Percentiles rank a stretch among this genome's conserved stretches.
Evolutionary conservation across 1,284 basidiomycete genomes (phyloP).

Genomic region (Microbotryum silenes-acaulis): DNA sequence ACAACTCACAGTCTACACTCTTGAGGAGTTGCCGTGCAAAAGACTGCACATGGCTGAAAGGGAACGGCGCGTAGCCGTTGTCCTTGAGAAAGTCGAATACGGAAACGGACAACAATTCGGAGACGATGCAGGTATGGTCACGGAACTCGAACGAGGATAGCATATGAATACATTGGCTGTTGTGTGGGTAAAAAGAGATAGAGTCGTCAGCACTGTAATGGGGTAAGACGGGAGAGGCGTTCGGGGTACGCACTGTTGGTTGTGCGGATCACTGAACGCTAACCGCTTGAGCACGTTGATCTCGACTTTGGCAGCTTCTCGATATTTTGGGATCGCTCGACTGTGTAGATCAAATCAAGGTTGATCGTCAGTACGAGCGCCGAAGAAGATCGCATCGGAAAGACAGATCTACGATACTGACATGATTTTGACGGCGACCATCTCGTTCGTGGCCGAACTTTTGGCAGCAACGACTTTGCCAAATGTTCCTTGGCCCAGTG

Average conservation of each 20-base stretch:
- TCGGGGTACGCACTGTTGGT: constrained; percentile 63
- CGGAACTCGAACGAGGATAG: constrained; percentile 91
- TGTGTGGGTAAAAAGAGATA: not conserved
- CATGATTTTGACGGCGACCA: constrained; percentile 97
- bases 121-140: constrained; percentile 97
- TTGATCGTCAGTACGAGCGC: not conserved
- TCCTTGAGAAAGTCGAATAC: constrained; percentile 99
- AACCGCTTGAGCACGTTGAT: constrained; percentile 88
- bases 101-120: constrained; percentile 92
- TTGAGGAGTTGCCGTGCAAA: constrained; percentile 88
- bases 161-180: constrained; percentile 95
- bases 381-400: not conserved
- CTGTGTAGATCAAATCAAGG: not conserved
- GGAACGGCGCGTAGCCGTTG: constrained; percentile 94
- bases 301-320: constrained; percentile 98
- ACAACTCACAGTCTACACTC: constrained; percentile 80
- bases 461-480: constrained; percentile 97
- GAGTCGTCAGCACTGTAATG: not conserved
- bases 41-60: constrained; percentile 87
- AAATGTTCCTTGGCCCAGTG: constrained; percentile 96
- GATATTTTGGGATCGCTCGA: constrained; percentile 89
- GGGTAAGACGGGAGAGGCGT: constrained; percentile 14
- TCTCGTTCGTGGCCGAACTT: constrained; percentile 47
- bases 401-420: not conserved
- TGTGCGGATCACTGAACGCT: constrained; percentile 80